Percentiles rank a stretch among this genome's conserved stretches.
phyloP scores from a whole-genome alignment of 345 rosid genomes.

The Rhodomyrtus tomentosa region DNA sequence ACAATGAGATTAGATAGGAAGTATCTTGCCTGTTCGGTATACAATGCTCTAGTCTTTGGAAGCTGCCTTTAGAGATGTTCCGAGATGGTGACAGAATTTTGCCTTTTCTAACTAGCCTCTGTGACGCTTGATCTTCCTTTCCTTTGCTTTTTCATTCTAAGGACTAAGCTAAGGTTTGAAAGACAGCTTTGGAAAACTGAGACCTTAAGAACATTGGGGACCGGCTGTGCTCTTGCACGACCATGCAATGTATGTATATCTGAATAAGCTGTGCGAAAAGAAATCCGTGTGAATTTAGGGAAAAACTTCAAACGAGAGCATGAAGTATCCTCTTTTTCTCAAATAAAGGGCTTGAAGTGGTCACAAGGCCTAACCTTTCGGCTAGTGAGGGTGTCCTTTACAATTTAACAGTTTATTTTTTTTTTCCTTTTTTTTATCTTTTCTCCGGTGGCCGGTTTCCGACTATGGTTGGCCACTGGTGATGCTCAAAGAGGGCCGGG shows the following conservation, averaged over 20 bases:
- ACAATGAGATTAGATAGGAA: neutral
- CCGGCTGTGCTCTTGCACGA: neutral
- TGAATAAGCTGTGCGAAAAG: neutral
- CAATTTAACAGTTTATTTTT: too few relatives aligned
- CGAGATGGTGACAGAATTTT: neutral
- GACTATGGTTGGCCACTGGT: too few relatives aligned
- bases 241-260: neutral
- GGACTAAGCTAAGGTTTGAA: neutral
- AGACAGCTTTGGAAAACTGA: neutral
- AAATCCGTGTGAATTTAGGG: neutral
- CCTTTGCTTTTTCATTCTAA: neutral
- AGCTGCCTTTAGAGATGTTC: neutral
- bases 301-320: too few relatives aligned
- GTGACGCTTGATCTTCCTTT: neutral
- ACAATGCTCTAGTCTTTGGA: neutral
- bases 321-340: too few relatives aligned
- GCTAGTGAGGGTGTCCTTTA: too few relatives aligned
- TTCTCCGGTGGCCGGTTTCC: too few relatives aligned
- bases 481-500: too few relatives aligned
- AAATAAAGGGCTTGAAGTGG: too few relatives aligned
- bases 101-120: neutral
- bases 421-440: too few relatives aligned
- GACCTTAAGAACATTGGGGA: neutral
- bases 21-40: neutral
- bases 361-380: too few relatives aligned